These are phyloP conservation scores for Cucurbita maxima DNA, from an alignment of 306 rosid species.

Conservation along the genomic window DNA sequence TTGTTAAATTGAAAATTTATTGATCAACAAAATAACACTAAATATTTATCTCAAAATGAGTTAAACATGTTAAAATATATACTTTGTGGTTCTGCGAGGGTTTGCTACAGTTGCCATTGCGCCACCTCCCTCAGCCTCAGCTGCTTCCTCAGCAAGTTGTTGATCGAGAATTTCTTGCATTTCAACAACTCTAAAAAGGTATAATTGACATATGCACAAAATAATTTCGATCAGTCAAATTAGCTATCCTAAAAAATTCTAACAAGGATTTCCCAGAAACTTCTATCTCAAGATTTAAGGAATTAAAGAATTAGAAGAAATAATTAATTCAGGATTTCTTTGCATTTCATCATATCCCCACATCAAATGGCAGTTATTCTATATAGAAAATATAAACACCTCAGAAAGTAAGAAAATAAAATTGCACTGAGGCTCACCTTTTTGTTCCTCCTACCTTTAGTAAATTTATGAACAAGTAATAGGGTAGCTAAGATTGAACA, in stretches of 20 bases:
- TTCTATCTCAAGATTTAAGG: background rate
- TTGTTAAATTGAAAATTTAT: constrained; percentile 10
- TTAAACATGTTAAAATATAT: constrained; percentile 21
- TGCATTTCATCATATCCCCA: background rate
- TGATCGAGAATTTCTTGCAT: constrained; percentile 96
- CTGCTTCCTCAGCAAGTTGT: constrained; percentile 96
- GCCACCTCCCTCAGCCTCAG: constrained; percentile 90
- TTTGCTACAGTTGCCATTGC: constrained; percentile 57
- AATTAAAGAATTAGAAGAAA: background rate
- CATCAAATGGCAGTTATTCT: background rate
- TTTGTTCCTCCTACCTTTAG: background rate
- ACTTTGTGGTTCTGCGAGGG: constrained; percentile 59
- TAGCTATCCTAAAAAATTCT: constrained; percentile 6
- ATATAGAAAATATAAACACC: background rate
- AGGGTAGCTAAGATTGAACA: background rate
- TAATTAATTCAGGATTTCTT: background rate
- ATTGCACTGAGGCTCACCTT: background rate
- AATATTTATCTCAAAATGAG: background rate
- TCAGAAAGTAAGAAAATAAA: background rate
- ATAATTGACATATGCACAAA: background rate
- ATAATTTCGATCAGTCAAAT: background rate
- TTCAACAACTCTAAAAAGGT: constrained; percentile 66
- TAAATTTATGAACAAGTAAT: background rate
- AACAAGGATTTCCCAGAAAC: background rate
- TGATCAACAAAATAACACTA: constrained; percentile 7